Evolutionary conservation across 75 land plant genomes (phyloP).

Genomic region (Chamaecyparis obtusa): DNA sequence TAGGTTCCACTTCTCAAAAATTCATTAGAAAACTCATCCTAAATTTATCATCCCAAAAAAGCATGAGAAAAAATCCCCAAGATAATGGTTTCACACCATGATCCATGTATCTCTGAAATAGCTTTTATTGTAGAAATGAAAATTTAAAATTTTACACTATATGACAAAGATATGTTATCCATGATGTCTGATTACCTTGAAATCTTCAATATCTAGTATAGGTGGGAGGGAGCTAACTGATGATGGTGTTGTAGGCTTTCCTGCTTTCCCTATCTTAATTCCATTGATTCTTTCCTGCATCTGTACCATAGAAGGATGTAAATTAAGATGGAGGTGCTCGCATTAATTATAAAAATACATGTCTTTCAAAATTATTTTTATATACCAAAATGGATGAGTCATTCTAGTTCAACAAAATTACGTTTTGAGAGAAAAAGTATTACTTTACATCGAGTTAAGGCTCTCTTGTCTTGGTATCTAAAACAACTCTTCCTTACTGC

Average conservation of each 20-base stretch:
- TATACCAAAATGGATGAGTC: not conserved
- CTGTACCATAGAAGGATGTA: not conserved
- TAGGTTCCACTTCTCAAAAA: not conserved
- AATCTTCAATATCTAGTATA: constrained; percentile 72
- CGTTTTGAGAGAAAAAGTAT: not conserved
- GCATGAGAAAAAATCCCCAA: not conserved
- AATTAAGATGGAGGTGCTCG: not conserved
- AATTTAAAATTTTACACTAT: not conserved
- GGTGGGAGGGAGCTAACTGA: constrained; percentile 56
- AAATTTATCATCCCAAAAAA: not conserved
- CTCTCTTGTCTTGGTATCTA: not conserved
- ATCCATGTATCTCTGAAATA: not conserved
- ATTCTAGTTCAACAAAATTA: not conserved
- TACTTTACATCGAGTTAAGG: not conserved
- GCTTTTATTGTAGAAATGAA: not conserved
- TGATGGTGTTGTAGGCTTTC: constrained; percentile 13
- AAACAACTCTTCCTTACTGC: not conserved
- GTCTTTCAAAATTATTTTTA: not conserved
- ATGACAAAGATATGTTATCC: not conserved
- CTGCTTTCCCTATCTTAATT: constrained; percentile 6
- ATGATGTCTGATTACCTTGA: constrained; percentile 43
- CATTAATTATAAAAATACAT: not conserved
- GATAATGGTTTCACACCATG: not conserved
- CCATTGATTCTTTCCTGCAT: constrained; percentile 12
- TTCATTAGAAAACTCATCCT: not conserved